A percentile compares a stretch with the other conserved stretches of the same genome.
These are phyloP conservation scores for Aspergillus carlsbadensis DNA, from an alignment of 495 filamentous ascomycete species.

Conservation along the genomic window DNA sequence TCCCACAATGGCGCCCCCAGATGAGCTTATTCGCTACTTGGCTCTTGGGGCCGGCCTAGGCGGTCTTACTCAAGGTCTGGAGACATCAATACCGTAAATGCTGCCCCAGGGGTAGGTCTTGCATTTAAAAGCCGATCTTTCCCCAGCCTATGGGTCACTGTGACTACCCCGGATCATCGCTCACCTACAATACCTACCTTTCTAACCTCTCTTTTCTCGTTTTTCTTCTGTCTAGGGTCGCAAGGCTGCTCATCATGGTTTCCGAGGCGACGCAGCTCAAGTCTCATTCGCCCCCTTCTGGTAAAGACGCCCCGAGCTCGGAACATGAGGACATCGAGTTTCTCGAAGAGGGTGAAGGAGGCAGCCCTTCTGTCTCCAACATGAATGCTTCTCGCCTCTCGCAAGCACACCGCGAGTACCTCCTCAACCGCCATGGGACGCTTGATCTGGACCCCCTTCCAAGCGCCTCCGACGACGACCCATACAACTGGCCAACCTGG, in stretches of 20 bases:
- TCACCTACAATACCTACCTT: not conserved
- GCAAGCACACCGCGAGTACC: slow-evolving; percentile 1
- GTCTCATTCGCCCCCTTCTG: not conserved
- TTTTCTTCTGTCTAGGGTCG: not conserved
- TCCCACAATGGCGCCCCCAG: not conserved
- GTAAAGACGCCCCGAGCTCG: not conserved
- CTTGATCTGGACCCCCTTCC: slow-evolving; percentile 53
- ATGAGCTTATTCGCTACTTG: not conserved
- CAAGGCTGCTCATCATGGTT: not conserved
- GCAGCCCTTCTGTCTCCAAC: not conserved
- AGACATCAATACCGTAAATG: too few relatives aligned
- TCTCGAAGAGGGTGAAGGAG: not conserved
- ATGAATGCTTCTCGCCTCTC: not conserved
- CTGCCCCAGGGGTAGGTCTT: not conserved
- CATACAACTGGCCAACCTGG: slow-evolving; percentile 53
- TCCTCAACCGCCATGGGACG: not conserved
- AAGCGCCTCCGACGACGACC: slow-evolving; percentile 44
- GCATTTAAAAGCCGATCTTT: not conserved
- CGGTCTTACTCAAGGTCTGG: too few relatives aligned
- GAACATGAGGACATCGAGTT: slow-evolving; percentile 6
- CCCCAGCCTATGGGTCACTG: not conserved
- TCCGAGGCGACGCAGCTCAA: not conserved
- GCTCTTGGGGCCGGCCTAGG: too few relatives aligned
- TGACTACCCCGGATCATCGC: slow-evolving; percentile 4
- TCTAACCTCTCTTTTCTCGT: not conserved